Evolutionary conservation across 805 yeast species (phyloP).

Genomic region (Saccharomyces kudriavzevii): DNA sequence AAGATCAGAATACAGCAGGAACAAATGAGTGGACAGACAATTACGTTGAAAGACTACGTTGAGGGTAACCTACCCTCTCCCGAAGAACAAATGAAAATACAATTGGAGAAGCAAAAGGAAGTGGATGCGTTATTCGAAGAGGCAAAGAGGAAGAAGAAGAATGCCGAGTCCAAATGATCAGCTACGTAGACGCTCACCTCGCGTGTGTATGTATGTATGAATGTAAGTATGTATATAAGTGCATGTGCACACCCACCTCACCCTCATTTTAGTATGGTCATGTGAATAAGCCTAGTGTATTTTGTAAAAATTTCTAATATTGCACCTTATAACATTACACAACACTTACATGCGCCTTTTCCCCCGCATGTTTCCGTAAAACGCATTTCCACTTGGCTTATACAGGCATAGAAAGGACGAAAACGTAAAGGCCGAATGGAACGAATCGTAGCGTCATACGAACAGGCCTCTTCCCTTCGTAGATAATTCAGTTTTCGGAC

Average conservation of each 20-base stretch:
- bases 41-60: constrained; percentile 76
- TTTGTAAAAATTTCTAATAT: background rate
- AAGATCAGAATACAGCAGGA: constrained; percentile 59
- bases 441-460: background rate
- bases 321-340: background rate
- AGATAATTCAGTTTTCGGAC: background rate
- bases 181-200: background rate
- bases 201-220: background rate
- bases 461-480: background rate
- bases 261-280: background rate
- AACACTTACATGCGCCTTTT: background rate
- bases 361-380: no score
- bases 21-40: constrained; percentile 71
- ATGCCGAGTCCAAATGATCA: background rate
- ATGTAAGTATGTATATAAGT: background rate
- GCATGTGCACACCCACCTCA: background rate
- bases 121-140: constrained; percentile 29
- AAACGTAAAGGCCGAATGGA: background rate
- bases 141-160: constrained; percentile 16
- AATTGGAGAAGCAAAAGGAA: constrained; percentile 37
- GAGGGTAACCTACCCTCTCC: constrained; percentile 76
- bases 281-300: background rate
- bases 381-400: no score
- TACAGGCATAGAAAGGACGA: background rate
- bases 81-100: constrained; percentile 47